A percentile compares a stretch with the other conserved stretches of the same genome.
Conservation (phyloP, 805 yeast species). For the Candida maris region DNA sequence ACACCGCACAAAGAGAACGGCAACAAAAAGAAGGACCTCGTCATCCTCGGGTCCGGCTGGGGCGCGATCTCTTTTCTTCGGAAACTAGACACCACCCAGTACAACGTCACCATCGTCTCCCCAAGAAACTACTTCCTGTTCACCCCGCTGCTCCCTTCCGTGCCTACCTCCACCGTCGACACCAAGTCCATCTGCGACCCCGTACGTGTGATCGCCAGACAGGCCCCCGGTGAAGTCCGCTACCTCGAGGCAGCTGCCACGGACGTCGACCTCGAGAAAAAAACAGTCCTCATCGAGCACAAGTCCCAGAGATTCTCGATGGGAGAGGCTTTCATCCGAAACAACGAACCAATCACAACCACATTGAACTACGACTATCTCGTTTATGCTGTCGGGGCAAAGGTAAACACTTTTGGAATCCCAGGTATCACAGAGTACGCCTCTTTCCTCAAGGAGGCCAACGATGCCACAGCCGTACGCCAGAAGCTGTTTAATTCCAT, state of each 20-base stretch:
- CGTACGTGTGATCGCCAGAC: constrained; percentile 76
- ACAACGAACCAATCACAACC: constrained; percentile 40
- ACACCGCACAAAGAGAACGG: constrained; percentile 43
- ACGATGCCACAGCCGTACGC: constrained; percentile 81
- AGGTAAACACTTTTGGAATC: constrained; percentile 88
- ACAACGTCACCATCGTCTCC: constrained; percentile 84
- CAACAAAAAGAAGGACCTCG: constrained; percentile 63
- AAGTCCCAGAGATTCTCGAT: constrained; percentile 46
- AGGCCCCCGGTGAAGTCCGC: constrained; percentile 64
- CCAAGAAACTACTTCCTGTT: constrained; percentile 93
- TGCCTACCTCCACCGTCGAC: constrained; percentile 90
- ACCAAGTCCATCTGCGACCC: constrained; percentile 90
- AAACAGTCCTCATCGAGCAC: constrained; percentile 60
- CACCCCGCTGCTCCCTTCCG: constrained; percentile 92
- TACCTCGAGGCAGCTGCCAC: constrained; percentile 91
- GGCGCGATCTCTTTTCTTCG: constrained; percentile 82
- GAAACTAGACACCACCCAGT: constrained; percentile 77
- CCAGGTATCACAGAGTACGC: constrained; percentile 90
- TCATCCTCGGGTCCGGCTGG: constrained; percentile 89
- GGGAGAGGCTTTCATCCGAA: constrained; percentile 48
- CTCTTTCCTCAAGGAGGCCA: constrained; percentile 81
- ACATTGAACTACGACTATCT: constrained; percentile 69
- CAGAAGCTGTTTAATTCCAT: constrained; percentile 77
- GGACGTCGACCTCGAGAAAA: constrained; percentile 69
- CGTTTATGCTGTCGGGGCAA: constrained; percentile 90